phyloP scores from a whole-genome alignment of 306 rosid species.

The Ochetophila trinervis region DNA sequence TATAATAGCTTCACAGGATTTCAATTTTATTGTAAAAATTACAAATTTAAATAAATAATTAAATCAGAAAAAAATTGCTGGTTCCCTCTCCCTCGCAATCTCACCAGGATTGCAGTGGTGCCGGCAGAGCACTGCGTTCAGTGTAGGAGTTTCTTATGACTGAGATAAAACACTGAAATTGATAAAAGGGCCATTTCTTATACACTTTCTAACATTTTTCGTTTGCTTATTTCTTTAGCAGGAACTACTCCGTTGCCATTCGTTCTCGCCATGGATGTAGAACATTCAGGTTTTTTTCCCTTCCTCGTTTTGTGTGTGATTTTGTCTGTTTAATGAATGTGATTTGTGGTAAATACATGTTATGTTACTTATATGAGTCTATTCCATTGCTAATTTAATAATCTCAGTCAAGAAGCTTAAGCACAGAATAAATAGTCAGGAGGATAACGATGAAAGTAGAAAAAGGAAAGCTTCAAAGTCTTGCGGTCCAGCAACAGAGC shows the following conservation, averaged over 20 bases:
- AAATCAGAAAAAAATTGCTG: too few relatives aligned
- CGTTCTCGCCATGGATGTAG: conserved; percentile 7
- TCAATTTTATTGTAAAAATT: too few relatives aligned
- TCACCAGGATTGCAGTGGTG: too few relatives aligned
- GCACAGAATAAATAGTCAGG: conserved; percentile 16
- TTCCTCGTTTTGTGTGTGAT: neutral
- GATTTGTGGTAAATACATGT: neutral
- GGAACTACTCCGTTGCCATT: conserved; percentile 3
- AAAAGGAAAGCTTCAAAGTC: conserved; percentile 28
- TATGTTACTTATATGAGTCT: neutral
- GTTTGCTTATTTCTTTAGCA: too few relatives aligned
- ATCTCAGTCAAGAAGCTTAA: conserved; percentile 31
- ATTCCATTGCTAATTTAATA: neutral
- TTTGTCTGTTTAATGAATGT: neutral
- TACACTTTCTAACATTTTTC: neutral
- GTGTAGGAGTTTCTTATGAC: too few relatives aligned
- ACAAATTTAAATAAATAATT: too few relatives aligned
- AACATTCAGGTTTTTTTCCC: conserved; percentile 6
- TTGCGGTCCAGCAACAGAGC: conserved; percentile 51
- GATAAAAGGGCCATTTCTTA: too few relatives aligned
- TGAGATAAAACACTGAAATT: too few relatives aligned
- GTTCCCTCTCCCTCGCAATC: too few relatives aligned
- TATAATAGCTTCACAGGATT: neutral
- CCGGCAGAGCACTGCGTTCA: too few relatives aligned
- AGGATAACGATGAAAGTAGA: conserved; percentile 25